Percentiles rank a stretch among this genome's conserved stretches.
Evolutionary conservation across 2,329 filamentous ascomycete genomes (phyloP).

Genomic region (Dryadomyces sulphureus): DNA sequence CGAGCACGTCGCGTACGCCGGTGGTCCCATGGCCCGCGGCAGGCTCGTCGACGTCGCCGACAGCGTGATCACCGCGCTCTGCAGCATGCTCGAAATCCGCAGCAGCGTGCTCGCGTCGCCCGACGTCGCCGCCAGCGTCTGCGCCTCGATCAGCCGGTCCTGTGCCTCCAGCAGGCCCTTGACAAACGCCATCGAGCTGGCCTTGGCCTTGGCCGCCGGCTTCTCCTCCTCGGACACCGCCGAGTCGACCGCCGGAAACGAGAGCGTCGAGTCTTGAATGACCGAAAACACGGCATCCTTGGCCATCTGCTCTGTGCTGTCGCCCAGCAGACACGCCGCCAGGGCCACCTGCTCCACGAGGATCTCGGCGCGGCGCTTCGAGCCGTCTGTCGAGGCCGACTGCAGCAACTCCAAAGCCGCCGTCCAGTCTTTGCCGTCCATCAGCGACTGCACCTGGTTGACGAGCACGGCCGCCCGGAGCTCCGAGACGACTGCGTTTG

Average conservation of each 20-base stretch:
- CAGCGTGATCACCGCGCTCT: constrained; percentile 50
- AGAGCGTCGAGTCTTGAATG: constrained; percentile 83
- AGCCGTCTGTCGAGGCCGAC: constrained; percentile 9
- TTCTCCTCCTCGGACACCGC: too few species aligned
- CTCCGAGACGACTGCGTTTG: constrained; percentile 15
- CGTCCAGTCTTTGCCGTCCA: constrained; percentile 39
- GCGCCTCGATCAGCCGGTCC: constrained; percentile 48
- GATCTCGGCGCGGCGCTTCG: constrained; percentile 15
- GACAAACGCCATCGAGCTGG: constrained; percentile 33
- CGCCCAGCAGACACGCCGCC: constrained; percentile 52
- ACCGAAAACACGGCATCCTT: constrained; percentile 77
- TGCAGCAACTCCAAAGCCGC: constrained; percentile 42
- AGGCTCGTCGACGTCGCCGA: constrained; percentile 42
- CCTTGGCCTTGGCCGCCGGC: constrained; percentile 12
- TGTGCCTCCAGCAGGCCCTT: constrained; percentile 50
- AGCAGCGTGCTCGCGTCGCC: constrained; percentile 46
- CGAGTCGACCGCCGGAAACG: constrained; percentile 59
- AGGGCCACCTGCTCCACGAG: constrained; percentile 43
- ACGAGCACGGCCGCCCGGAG: constrained; percentile 25
- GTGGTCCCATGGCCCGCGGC: constrained; percentile 29
- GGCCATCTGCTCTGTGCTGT: constrained; percentile 58
- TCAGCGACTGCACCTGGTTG: constrained; percentile 28
- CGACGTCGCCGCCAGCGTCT: constrained; percentile 37
- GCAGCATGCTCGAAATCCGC: constrained; percentile 45
- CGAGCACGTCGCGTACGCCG: constrained; percentile 45